Percentiles rank a stretch among this genome's conserved stretches.
These are phyloP conservation scores for Cicer pinnatifidum DNA, from an alignment of 306 rosid species.

Conservation along the genomic window DNA sequence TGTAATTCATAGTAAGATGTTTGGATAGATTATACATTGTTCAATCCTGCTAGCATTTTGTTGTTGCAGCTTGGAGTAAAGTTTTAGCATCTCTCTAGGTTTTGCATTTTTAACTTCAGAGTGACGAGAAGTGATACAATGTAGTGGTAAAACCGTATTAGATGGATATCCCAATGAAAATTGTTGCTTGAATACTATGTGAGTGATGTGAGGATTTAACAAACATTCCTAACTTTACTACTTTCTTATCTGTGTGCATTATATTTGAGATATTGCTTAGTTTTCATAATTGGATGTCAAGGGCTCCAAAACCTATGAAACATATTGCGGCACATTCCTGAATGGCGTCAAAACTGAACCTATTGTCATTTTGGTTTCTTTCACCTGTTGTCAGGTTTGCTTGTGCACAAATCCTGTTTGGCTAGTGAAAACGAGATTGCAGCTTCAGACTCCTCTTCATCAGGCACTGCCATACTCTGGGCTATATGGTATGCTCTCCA, in stretches of 20 bases:
- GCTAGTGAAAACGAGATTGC: slow-evolving; percentile 96
- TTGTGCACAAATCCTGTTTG: slow-evolving; percentile 92
- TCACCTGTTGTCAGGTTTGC: slow-evolving; percentile 66
- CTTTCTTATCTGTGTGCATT: slow-evolving; percentile 25
- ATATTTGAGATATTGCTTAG: slow-evolving; percentile 31
- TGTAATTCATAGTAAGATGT: slow-evolving; percentile 7
- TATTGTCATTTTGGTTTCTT: slow-evolving; percentile 41
- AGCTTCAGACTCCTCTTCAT: slow-evolving; percentile 96
- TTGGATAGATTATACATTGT: slow-evolving; percentile 9
- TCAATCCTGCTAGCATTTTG: slow-evolving; percentile 33
- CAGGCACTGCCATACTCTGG: slow-evolving; percentile 86
- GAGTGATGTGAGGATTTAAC: slow-evolving; percentile 35
- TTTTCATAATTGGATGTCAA: slow-evolving; percentile 37
- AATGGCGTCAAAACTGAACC: slow-evolving; percentile 29
- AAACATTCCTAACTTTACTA: slow-evolving; percentile 7
- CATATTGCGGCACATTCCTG: slow-evolving; percentile 13
- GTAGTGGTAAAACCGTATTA: slow-evolving; percentile 28
- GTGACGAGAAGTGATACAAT: slow-evolving; percentile 31
- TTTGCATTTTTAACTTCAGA: slow-evolving; percentile 35
- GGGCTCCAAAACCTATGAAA: slow-evolving; percentile 30
- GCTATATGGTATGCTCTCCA: slow-evolving; percentile 76
- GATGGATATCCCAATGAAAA: slow-evolving; percentile 32
- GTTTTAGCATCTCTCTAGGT: slow-evolving; percentile 26
- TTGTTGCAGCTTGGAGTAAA: slow-evolving; percentile 25
- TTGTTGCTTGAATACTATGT: slow-evolving; percentile 13